phyloP scores from a whole-genome alignment of 2,329 filamentous ascomycete species.

The Botrytis elliptica region DNA sequence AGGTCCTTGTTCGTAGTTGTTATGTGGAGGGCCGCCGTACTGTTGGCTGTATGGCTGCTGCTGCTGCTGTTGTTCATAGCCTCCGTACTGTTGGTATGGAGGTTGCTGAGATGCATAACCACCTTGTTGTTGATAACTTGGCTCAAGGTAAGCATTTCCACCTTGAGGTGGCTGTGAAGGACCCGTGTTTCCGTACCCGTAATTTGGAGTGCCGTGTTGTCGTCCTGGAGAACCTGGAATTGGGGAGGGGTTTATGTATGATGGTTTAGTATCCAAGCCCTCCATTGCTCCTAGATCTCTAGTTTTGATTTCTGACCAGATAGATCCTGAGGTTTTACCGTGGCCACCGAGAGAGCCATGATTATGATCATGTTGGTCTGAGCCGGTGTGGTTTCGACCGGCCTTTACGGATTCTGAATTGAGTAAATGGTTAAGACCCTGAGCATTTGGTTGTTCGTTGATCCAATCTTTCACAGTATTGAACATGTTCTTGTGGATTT shows the following conservation, averaged over 20 bases:
- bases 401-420: constrained; percentile 78
- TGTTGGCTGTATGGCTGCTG: constrained; percentile 26
- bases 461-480: constrained; percentile 80
- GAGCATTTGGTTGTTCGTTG: constrained; percentile 63
- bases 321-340: constrained; percentile 57
- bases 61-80: constrained; percentile 9
- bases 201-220: constrained; percentile 30
- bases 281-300: constrained; percentile 57
- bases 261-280: constrained; percentile 46
- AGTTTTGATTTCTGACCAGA: constrained; percentile 61
- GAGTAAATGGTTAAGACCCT: constrained; percentile 71
- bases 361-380: constrained; percentile 36
- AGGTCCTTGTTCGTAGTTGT: constrained; percentile 27
- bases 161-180: constrained; percentile 28
- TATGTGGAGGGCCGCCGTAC: constrained; percentile 17
- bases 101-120: constrained; percentile 24
- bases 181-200: constrained; percentile 32
- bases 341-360: constrained; percentile 44
- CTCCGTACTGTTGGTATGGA: constrained; percentile 21
- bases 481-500: constrained; percentile 89
- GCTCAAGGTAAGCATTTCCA: constrained; percentile 29
- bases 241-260: constrained; percentile 26
- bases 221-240: constrained; percentile 29
- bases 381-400: constrained; percentile 73
- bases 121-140: constrained; percentile 26